phyloP scores from a whole-genome alignment of 495 filamentous ascomycete species.

The Penicillium malachiteum region DNA sequence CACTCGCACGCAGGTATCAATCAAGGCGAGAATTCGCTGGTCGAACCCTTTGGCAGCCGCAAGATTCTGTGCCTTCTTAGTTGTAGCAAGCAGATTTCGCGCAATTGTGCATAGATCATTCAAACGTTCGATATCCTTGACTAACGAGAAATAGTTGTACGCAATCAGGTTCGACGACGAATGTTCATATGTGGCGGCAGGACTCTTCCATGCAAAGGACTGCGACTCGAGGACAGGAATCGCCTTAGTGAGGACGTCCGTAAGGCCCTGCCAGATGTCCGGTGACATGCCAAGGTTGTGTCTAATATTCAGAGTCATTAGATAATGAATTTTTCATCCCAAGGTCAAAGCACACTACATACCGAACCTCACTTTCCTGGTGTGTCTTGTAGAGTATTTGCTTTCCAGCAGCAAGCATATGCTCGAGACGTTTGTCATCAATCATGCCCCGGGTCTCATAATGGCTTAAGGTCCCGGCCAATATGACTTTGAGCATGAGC shows the following conservation, averaged over 20 bases:
- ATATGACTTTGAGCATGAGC: slow-evolving; percentile 49
- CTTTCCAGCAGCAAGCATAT: slow-evolving; percentile 50
- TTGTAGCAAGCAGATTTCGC: slow-evolving; percentile 78
- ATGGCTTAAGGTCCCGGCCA: slow-evolving; percentile 49
- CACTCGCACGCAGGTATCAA: slow-evolving; percentile 81
- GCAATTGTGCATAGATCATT: slow-evolving; percentile 84
- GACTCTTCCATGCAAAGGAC: slow-evolving; percentile 58
- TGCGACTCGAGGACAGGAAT: slow-evolving; percentile 63
- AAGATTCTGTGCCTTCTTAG: slow-evolving; percentile 81
- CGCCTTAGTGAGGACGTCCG: slow-evolving; percentile 57
- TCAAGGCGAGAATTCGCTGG: slow-evolving; percentile 76
- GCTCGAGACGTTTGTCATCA: slow-evolving; percentile 50
- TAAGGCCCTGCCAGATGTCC: slow-evolving; percentile 69
- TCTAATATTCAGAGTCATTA: slow-evolving; percentile 17
- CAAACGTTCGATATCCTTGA: slow-evolving; percentile 78
- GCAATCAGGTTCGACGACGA: slow-evolving; percentile 70
- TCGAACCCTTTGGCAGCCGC: slow-evolving; percentile 77
- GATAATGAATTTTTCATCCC: too few relatives aligned
- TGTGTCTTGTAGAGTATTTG: slow-evolving; percentile 52
- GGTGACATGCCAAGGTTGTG: slow-evolving; percentile 54
- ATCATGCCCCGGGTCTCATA: slow-evolving; percentile 53
- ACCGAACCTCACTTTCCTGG: slow-evolving; percentile 52
- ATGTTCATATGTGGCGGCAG: slow-evolving; percentile 56
- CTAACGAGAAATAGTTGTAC: slow-evolving; percentile 68
- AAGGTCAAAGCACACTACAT: too few relatives aligned